Base-by-base conservation (phyloP, 2,329 filamentous ascomycete species). In the Ophiobolus disseminans region DNA sequence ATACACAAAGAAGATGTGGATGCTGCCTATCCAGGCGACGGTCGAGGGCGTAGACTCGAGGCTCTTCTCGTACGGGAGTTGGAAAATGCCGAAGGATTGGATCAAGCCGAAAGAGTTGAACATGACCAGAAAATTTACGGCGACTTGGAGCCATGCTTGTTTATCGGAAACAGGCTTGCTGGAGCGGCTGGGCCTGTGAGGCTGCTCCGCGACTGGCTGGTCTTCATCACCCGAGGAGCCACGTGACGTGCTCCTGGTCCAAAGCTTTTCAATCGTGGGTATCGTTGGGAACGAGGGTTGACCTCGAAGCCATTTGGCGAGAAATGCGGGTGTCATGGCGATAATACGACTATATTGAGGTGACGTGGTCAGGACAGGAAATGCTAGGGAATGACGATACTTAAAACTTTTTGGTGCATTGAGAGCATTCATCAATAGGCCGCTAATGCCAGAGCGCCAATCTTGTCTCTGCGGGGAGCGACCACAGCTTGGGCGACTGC, bases 11-110 rank as follows among this genome's bases (percentile, higher is more conserved):
- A 73, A 80, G 9, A 75, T 72, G 51, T 81, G 78, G 10, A 80
- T 63, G 28, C 75, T 76, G 1, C 78, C 78, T 1, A 81, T 73
- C 79, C 78, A 81, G 1, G 77, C 75, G 25, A 81, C 75, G 30
- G 75, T 70, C 1, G 78, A 79, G 54, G 5, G 75, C 70, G 19
- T 76, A 76, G 22, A 67, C 13, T 51, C 31, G 11, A 69, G 41
- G 2, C 40, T 37, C 2, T 42, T 26, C 13, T 48, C 50, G 47
- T 71, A 71, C 52, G 69, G 63, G 3, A 56, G 32, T 45, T 71
- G 65, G 47, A 68, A 71, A 26, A 66, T 45, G 10, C 67, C 67
- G 37, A 66, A 70, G 5, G 60, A 55, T 20, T 39, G 46, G n/a
- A 60, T 36, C n/a, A 45, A 38, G n/a, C 58, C 55, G 67, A 81